Conservation (phyloP, 1,284 basidiomycete genomes). For the Cutaneotrichosporon sp. region DNA sequence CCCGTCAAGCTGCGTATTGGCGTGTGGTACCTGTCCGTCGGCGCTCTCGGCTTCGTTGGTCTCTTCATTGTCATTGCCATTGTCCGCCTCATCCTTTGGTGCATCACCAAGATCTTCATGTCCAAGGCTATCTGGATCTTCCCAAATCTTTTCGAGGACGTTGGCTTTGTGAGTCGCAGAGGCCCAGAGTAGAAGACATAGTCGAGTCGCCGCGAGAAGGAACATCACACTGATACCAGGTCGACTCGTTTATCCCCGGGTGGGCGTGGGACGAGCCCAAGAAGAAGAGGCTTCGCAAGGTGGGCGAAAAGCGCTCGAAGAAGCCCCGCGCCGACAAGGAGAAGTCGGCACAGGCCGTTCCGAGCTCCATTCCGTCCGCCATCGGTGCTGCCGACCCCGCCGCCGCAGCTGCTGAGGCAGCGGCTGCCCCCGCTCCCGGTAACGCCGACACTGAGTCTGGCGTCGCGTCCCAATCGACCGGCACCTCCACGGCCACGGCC, state of each 20-base stretch:
- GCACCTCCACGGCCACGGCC: conserved; percentile 10
- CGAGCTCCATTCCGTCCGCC: not conserved
- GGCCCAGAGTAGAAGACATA: too few relatives aligned
- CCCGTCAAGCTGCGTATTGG: conserved; percentile 87
- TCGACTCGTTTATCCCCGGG: conserved; percentile 93
- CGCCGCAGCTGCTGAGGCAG: conserved; percentile 10
- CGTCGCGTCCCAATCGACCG: conserved; percentile 7
- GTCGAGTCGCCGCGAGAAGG: too few relatives aligned
- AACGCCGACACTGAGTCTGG: conserved; percentile 3
- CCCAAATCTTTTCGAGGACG: conserved; percentile 96
- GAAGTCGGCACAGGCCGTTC: not conserved
- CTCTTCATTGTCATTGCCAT: conserved; percentile 90
- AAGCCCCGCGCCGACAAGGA: conserved; percentile 8
- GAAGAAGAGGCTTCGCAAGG: conserved; percentile 63
- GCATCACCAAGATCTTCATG: conserved; percentile 79
- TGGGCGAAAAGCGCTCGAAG: conserved; percentile 24
- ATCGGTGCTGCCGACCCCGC: conserved; percentile 7
- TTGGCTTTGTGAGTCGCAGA: conserved; percentile 87
- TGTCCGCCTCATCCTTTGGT: conserved; percentile 87
- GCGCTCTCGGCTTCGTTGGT: conserved; percentile 79
- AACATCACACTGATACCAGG: conserved; percentile 51
- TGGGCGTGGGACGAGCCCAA: conserved; percentile 98
- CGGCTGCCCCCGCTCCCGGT: conserved; percentile 10
- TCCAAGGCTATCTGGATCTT: conserved; percentile 98
- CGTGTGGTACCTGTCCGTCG: conserved; percentile 92